phyloP scores from a whole-genome alignment of 208 protist species.

The Leishmania martiniquensis region DNA sequence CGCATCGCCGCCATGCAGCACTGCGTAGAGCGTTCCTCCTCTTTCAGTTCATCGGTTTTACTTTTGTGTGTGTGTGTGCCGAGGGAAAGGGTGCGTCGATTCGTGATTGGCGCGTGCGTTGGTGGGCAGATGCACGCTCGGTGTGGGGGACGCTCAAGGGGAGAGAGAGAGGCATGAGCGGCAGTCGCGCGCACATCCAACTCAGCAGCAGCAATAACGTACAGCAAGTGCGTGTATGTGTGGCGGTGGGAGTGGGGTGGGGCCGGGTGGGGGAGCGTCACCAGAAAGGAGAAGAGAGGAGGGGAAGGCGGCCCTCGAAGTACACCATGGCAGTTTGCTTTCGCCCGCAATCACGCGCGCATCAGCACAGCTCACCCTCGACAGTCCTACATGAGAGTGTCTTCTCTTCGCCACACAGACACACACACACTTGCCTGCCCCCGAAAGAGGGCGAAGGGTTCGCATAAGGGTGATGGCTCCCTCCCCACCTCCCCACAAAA shows the following conservation, averaged over 20 bases:
- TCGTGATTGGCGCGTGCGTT: too few species aligned
- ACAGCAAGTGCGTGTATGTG: too few species aligned
- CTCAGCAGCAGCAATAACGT: neutral
- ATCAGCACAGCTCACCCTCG: neutral
- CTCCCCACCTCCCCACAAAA: too few species aligned
- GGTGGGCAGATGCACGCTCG: neutral
- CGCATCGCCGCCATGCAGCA: neutral
- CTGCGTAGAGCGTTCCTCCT: too few species aligned
- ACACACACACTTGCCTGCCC: neutral
- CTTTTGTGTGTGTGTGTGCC: too few species aligned
- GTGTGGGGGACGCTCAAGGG: neutral
- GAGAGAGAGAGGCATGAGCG: neutral
- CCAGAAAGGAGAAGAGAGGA: neutral
- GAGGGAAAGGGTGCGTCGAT: neutral
- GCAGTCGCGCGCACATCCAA: neutral
- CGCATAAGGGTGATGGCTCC: neutral
- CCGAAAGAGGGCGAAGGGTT: neutral
- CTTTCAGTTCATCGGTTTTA: neutral
- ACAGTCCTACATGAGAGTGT: neutral
- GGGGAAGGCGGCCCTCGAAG: neutral
- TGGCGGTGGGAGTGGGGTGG: too few species aligned
- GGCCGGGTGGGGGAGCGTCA: too few species aligned
- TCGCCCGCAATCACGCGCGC: neutral
- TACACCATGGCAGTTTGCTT: neutral
- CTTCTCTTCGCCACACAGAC: neutral